Percentiles rank a stretch among this genome's conserved stretches.
These are phyloP conservation scores for Mortierella claussenii DNA, from an alignment of 192 early-diverging fungal species.

Conservation along the genomic window DNA sequence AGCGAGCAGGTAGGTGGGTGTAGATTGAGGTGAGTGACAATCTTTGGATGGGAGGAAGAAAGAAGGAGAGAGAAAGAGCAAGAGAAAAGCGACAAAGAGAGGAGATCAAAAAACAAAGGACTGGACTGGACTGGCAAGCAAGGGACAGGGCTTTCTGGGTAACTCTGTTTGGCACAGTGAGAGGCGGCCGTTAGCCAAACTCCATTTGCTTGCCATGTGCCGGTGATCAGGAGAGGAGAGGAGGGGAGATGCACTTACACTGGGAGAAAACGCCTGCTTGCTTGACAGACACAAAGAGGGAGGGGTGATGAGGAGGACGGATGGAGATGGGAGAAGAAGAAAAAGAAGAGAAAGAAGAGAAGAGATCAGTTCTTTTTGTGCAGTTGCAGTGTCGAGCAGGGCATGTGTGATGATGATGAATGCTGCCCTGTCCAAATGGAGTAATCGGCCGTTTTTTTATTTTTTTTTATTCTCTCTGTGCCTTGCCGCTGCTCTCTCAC, in stretches of 20 bases:
- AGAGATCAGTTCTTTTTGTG: too few relatives aligned
- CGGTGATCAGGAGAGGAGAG: neutral
- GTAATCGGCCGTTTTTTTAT: neutral
- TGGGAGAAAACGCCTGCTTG: neutral
- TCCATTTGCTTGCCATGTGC: neutral
- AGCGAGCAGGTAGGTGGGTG: neutral
- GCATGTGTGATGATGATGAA: neutral
- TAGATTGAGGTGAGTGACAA: neutral
- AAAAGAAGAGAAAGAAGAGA: conserved; percentile 3
- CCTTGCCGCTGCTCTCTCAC: too few relatives aligned
- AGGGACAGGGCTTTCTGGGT: too few relatives aligned
- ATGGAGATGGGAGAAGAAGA: neutral
- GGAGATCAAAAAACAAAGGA: too few relatives aligned
- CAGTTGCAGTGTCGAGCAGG: too few relatives aligned
- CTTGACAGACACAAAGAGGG: neutral
- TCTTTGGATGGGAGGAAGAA: neutral
- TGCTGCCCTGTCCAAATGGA: neutral
- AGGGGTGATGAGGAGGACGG: neutral
- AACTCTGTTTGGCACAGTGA: too few relatives aligned
- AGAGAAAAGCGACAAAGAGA: neutral
- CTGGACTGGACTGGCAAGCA: too few relatives aligned
- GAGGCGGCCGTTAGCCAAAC: too few relatives aligned
- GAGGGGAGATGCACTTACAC: too few relatives aligned
- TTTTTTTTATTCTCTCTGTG: neutral
- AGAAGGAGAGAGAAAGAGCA: neutral